Base-by-base conservation (phyloP, 2,329 filamentous ascomycete genomes). In the Penicillium oxalicum region DNA sequence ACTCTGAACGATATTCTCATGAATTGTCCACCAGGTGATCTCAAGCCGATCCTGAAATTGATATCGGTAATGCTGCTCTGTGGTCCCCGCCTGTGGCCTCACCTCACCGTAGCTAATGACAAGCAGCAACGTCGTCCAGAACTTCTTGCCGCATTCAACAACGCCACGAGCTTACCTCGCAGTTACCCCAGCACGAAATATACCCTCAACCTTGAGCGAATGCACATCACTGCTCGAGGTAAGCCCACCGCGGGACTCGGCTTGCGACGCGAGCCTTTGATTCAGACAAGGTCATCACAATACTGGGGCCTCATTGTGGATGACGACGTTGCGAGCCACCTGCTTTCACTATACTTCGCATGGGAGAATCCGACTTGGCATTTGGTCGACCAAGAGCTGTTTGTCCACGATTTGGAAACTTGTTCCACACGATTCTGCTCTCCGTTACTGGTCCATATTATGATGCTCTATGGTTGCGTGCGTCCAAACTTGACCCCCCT, bases 311-410 rank as follows among this genome's bases (percentile, higher is more conserved):
- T 42, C 6, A 50, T 61, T 3, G 53, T 55, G 2, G 51, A 57
- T 18, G 53, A 56, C 37, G 56, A 59, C 34, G 51, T 51, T 4
- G 58, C 58, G 1, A 60, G 58, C 9, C 59, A 61, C 26, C 44
- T 61, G 8, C 40, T 61, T 5, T 60, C 57, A 3, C 50, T 60
- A 9, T 61, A 59, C 40, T 61, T 61, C 34, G 51, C 52, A 11
- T 61, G 59, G 59, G 59, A 61, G 42, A 61, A 61, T 12, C 54
- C 59, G 5, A 57, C 52, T 12, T 61, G 59, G 59, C 52, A 60
- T 29, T 49, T 61, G 24, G 48, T 61, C 36, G 59, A 61, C 18
- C 54, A 51, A 40, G 35, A 50, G 6, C 36, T 53, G 18, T 61
- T 61, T 38, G 8, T 57, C 24, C 52, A 47, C 25, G 58, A 61